phyloP scores from a whole-genome alignment of 139 green algal species.

The Chlorella sp. region DNA sequence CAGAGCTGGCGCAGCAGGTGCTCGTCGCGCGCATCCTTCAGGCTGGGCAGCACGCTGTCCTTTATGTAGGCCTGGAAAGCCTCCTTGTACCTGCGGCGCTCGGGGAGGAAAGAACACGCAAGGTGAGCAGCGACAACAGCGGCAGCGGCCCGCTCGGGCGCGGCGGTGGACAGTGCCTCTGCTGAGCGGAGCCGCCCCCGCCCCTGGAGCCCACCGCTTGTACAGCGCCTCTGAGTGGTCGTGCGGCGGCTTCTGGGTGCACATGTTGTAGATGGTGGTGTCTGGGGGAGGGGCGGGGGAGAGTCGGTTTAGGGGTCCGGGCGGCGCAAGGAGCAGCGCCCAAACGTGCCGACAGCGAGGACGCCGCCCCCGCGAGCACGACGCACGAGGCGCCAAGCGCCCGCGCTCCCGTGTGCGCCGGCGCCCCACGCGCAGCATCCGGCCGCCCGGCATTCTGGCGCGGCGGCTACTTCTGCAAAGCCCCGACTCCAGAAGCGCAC shows the following conservation, averaged over 20 bases:
- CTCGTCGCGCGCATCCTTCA: conserved; percentile 86
- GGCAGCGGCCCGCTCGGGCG: background rate
- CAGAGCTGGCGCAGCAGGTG: conserved; percentile 92
- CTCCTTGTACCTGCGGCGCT: conserved; percentile 73
- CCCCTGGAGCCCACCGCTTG: conserved; percentile 71
- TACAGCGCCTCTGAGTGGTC: conserved; percentile 99
- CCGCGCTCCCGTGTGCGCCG: too few species aligned
- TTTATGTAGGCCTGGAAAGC: conserved; percentile 95
- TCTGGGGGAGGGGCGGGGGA: conserved; percentile 14
- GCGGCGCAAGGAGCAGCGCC: too few species aligned
- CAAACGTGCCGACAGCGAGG: too few species aligned
- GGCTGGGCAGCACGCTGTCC: conserved; percentile 80
- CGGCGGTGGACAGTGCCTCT: too few species aligned
- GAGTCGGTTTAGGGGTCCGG: background rate
- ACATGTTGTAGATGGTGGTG: conserved; percentile 98
- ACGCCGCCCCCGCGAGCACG: too few species aligned
- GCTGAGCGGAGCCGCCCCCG: too few species aligned
- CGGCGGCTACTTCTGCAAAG: background rate
- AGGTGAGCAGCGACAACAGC: background rate
- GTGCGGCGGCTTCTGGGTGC: conserved; percentile 98
- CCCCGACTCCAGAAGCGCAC: background rate
- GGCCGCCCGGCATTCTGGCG: too few species aligned
- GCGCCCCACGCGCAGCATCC: too few species aligned
- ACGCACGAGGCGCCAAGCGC: too few species aligned
- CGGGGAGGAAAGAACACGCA: background rate